Conservation (phyloP, 2,329 filamentous ascomycete genomes). For the Trichoderma sp. region DNA sequence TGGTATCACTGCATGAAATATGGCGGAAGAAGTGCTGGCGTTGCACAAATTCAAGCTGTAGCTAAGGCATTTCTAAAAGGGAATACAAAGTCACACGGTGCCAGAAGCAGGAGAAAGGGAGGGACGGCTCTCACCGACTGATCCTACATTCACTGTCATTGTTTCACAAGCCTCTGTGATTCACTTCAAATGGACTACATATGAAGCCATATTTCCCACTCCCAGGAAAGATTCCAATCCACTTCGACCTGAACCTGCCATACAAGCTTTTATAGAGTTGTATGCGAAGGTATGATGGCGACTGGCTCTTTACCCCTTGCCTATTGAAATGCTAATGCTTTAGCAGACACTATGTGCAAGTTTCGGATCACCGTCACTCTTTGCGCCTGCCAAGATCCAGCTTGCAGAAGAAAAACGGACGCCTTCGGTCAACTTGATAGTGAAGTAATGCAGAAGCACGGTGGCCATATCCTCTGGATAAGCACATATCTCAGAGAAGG, state of each 20-base stretch:
- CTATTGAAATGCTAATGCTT: neutral
- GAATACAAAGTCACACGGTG: neutral
- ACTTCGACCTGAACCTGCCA: no score
- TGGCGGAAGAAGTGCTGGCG: neutral
- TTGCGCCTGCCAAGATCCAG: neutral
- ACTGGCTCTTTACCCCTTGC: neutral
- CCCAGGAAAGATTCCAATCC: no score
- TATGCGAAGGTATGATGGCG: neutral
- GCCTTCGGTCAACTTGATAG: neutral
- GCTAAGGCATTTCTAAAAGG: no score
- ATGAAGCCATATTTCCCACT: neutral
- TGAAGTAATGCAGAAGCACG: constrained; percentile 1
- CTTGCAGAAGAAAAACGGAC: neutral
- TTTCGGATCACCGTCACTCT: neutral
- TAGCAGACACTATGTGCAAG: neutral
- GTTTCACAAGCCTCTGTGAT: neutral
- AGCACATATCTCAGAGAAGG: constrained; percentile 9
- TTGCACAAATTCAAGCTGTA: neutral
- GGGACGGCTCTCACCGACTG: neutral
- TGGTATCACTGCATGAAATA: constrained; percentile 21
- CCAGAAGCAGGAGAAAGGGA: neutral
- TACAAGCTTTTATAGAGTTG: neutral
- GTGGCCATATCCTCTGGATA: constrained; percentile 12
- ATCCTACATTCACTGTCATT: neutral
- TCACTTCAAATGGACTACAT: neutral